Base-by-base conservation (phyloP, 495 filamentous ascomycete species). In the Pyrenula aspistea region DNA sequence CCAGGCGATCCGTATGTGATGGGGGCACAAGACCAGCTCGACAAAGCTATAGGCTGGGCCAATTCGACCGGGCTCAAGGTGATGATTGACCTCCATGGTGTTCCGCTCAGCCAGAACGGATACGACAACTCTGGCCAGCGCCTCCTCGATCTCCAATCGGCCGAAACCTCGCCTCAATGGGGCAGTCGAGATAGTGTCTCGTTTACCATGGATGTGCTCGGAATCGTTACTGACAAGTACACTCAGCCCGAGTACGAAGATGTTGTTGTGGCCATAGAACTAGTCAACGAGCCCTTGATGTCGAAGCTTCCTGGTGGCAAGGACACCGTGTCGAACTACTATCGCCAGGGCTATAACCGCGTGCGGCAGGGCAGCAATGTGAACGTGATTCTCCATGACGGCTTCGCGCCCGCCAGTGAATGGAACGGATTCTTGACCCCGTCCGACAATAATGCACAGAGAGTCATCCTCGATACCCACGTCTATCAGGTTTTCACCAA, bases 31-130 rank as follows among this genome's bases (percentile, higher is more conserved):
- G 53, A 56, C 1, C 76, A 77, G 58, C 58, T 78, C 12, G 75
- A 76, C 55, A 56, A 61, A 21, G 75, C 75, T 20, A 69, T 78
- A 31, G 64, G 58, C 15, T 78, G 75, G 75, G 70, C 74, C 3
- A 61, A 70, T 24, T 58, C 63, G 24, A 60, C 67, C 2, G 65
- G 70, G 4, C 57, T 78, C 22, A 76, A 76, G 61, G 69, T 78
- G 2, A 73, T 73, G 52, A 70, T 78, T 54, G 75, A 78, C 53
- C 68, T 78, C 2, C 75, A 78, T 60, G 75, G 75, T 20, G 81
- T 83, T 66, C 83, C 83, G 21, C 79, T 78, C n/a, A 79, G 74
- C 24, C 83, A 85, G 62, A 85, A 85, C 63, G 83, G 82, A 4
- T 84, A 82, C 66, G 81, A 80, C 56, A 81, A 82, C 59, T 72